Evolutionary conservation across 257 asterid genomes (phyloP), one percentile per base, ranked within the genome.

Genomic region (Solanum chmielewskii): DNA sequence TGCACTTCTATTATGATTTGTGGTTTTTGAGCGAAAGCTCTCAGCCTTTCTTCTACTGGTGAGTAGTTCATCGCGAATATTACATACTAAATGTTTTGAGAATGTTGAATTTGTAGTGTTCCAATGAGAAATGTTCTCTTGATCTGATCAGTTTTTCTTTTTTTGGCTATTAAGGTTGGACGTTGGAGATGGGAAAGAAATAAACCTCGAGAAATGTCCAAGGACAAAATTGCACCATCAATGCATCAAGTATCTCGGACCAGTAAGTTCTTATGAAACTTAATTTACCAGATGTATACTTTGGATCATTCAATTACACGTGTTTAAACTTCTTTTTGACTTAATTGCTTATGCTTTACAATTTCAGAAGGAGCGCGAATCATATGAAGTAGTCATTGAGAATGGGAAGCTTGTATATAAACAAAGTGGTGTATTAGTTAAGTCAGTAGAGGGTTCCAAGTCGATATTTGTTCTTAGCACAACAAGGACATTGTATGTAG

Each of bases 41-140:
- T 8, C 98, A 96, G 62, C 99, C 98, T 87, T 96, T 96, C 95
- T 96, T 96, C 86, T 95, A 94, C 93, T 96, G 99, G 99, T 95
- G 89, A 93, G 95, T 60, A 21, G 20, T 83, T 41, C 9, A 41
- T 29, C 25, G 23, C 13, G 11, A 39, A 52, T 59, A 31, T 83
- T 56, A 18, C 37, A 68, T 41, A 47, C 5, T 11, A 74, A 23
- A 12, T 23, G 10, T 76, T 23, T 23, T 76, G 4, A 41, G 35
- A 41, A 75, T 23, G 21, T 75, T 75, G 45, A 6, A 11, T 75
- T 39, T 75, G 83, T 76, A 5, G 14, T 60, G 68, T 70, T 16
- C 75, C 42, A 70, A 70, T 29, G 42, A 70, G 41, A 73, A 20
- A 20, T 7, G 12, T 39, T 37, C 3, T 75, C 82, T 0, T 0